These are phyloP conservation scores for Starmerella asiatica DNA, from an alignment of 805 yeast genomes.

Conservation along the genomic window DNA sequence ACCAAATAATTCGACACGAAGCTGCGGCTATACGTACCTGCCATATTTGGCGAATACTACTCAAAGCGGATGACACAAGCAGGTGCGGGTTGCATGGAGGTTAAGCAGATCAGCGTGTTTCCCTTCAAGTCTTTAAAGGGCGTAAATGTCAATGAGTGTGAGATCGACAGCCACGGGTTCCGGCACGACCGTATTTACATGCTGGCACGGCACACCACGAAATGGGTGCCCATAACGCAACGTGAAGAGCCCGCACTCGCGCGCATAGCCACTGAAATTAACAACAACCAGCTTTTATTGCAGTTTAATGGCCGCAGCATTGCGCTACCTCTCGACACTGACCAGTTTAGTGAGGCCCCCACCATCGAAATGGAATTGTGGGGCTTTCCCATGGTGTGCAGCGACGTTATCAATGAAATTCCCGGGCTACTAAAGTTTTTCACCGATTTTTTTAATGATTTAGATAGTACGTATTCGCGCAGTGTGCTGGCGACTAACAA, in stretches of 20 bases:
- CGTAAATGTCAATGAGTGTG: slow-evolving; percentile 20
- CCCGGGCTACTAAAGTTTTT: slow-evolving; percentile 16
- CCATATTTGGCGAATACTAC: too few species aligned
- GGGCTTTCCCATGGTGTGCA: slow-evolving; percentile 21
- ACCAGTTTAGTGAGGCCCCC: slow-evolving; percentile 9
- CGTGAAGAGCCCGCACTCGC: slow-evolving; percentile 23
- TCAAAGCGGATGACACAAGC: too few species aligned
- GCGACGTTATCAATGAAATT: slow-evolving; percentile 17
- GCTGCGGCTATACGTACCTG: too few species aligned
- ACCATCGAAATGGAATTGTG: slow-evolving; percentile 19
- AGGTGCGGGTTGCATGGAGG: too few species aligned
- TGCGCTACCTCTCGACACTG: slow-evolving; percentile 14
- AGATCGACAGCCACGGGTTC: slow-evolving; percentile 25
- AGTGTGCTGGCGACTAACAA: slow-evolving; percentile 4
- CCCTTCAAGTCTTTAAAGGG: slow-evolving; percentile 28
- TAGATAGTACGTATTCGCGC: background rate
- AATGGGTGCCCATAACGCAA: slow-evolving; percentile 23
- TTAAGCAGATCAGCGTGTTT: slow-evolving; percentile 17
- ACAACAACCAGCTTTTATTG: slow-evolving; percentile 13
- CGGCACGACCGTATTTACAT: slow-evolving; percentile 25
- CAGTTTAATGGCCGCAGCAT: slow-evolving; percentile 14
- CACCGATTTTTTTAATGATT: slow-evolving; percentile 6
- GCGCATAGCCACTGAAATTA: slow-evolving; percentile 17
- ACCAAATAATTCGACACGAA: too few species aligned
- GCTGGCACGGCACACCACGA: slow-evolving; percentile 19